A percentile compares a stretch with the other conserved stretches of the same genome.
Evolutionary conservation across 352 stramenopile species (phyloP).

Genomic region (Phytophthora ramorum): DNA sequence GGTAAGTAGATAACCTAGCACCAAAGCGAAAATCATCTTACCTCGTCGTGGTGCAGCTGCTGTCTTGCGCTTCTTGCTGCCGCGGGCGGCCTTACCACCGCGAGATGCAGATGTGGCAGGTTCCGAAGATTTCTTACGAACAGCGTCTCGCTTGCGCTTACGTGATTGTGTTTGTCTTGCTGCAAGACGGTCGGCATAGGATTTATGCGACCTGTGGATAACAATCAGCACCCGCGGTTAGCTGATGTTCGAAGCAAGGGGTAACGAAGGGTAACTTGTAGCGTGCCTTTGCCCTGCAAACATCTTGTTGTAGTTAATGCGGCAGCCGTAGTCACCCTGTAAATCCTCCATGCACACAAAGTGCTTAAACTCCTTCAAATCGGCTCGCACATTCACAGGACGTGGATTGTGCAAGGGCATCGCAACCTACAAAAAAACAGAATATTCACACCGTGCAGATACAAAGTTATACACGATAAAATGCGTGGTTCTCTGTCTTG

Average conservation of each 20-base stretch:
- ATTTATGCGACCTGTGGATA: constrained; percentile 42
- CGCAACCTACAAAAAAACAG: constrained; percentile 1
- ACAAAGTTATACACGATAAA: too few species aligned
- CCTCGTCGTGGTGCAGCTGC: constrained; percentile 33
- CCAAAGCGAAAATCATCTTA: constrained; percentile 2
- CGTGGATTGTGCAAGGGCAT: constrained; percentile 25
- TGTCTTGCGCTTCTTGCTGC: constrained; percentile 38
- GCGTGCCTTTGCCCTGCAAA: constrained; percentile 71
- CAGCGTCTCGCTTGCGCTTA: constrained; percentile 50
- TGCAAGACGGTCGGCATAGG: constrained; percentile 60
- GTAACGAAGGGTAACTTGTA: neutral
- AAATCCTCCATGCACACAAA: constrained; percentile 76
- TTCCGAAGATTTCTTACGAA: constrained; percentile 17
- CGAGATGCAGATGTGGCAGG: neutral
- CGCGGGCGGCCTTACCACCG: constrained; percentile 25
- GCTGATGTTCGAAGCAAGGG: neutral
- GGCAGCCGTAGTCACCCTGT: constrained; percentile 54
- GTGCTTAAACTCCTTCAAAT: constrained; percentile 68
- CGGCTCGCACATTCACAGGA: constrained; percentile 35
- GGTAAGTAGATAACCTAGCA: neutral
- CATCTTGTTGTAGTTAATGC: constrained; percentile 76
- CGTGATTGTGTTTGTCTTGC: constrained; percentile 51
- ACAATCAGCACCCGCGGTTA: neutral
- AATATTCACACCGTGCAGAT: neutral
- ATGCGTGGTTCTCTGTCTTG: neutral